Base-by-base conservation (phyloP, 768 basidiomycete species). In the Tylopilus balloui region DNA sequence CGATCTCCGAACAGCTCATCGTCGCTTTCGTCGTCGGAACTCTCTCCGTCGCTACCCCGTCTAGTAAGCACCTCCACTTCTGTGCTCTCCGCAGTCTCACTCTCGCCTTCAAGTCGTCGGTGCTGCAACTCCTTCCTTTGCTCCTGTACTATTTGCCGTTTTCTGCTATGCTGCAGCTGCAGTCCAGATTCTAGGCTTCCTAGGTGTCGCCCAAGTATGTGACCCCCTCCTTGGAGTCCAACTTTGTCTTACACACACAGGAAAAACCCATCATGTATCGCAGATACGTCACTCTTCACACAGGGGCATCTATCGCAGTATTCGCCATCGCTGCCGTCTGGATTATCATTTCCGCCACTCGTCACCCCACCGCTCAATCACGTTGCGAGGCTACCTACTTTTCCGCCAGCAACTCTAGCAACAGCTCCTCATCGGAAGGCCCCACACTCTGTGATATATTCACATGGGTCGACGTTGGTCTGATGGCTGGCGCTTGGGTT, bases 401-500 rank as follows among this genome's bases (percentile, higher is more conserved):
- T 63, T 61, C 72, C 15, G 44, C 59, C 7, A 60, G 69, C 25
- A 42, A 61, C 5, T 67, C 69, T 12, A 61, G 57, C 50, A 55
- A 67, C 42, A 64, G 68, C 27, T 58, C 60, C 5, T 61, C 67
- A 13, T 59, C 66, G 31, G 78, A 91, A 64, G 88, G 83, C 6
- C 66, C 83, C 29, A 81, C 78, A 6, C 75, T 98, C 20, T 99
- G 96, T 70, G 74, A 84, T 40, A 86, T 96, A 47, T 95, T 97
- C 63, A 76, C 92, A 5, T 96, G 92, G 90, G 88, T 91, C 10
- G 88, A 89, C 59, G 73, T 96, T 13, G 94, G 94, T 31, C 71
- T 97, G 48, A 94, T 98, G 92, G 86, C 77, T 17, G 90, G 80
- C 8, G 73, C 96, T 6, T 97, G 93, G 89, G 68, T 88, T 10